Evolutionary conservation across 1,139 yeast species (phyloP).

Genomic region (Saccharomyces hybrid): DNA sequence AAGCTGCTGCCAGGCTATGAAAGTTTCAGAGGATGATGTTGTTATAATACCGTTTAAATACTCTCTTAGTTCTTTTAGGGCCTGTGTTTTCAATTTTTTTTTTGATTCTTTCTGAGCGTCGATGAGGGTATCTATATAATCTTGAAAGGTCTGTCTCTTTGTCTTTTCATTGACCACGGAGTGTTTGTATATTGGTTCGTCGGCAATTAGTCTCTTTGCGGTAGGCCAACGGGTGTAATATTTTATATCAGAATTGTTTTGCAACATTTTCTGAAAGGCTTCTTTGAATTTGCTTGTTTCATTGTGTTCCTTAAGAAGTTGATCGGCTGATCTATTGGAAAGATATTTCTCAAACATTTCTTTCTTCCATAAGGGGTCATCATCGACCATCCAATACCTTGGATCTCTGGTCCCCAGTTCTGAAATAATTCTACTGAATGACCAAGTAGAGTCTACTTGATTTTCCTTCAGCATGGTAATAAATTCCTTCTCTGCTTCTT

Average conservation of each 20-base stretch:
- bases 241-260: constrained; percentile 37
- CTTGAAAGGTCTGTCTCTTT: constrained; percentile 45
- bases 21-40: background rate
- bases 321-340: constrained; percentile 46
- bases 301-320: constrained; percentile 45
- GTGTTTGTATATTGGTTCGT: constrained; percentile 63
- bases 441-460: constrained; percentile 66
- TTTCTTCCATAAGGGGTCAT: constrained; percentile 55
- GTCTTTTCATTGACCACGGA: constrained; percentile 53
- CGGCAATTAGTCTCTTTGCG: constrained; percentile 42
- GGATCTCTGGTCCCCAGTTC: constrained; percentile 47
- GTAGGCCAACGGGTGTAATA: constrained; percentile 64
- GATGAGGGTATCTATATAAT: constrained; percentile 39
- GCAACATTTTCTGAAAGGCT: constrained; percentile 46
- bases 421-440: constrained; percentile 63
- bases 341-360: constrained; percentile 59
- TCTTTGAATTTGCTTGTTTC: constrained; percentile 48
- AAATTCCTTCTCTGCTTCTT: constrained; percentile 43
- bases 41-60: constrained; percentile 35
- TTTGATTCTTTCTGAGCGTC: constrained; percentile 36
- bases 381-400: constrained; percentile 59
- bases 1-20: constrained; percentile 22
- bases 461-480: constrained; percentile 44
- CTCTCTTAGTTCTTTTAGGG: constrained; percentile 44
- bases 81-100: constrained; percentile 39